A percentile compares a stretch with the other conserved stretches of the same genome.
Conservation (phyloP, 2,329 filamentous ascomycete genomes). For the Bipolaris zeicola region DNA sequence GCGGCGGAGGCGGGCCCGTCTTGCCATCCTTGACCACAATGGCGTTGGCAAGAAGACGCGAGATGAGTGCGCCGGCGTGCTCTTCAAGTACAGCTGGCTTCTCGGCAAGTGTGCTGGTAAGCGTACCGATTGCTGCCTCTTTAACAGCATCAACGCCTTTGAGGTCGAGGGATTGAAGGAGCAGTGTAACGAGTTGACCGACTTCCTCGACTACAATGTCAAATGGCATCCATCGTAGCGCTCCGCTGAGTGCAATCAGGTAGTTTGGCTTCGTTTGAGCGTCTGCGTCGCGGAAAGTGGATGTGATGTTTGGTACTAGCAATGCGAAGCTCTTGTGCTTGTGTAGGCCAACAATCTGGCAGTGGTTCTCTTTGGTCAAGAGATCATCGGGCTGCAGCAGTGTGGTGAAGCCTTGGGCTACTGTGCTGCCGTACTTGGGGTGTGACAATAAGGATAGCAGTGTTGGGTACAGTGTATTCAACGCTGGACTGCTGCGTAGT, state of each 20-base stretch:
- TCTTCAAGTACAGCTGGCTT: slow-evolving; percentile 60
- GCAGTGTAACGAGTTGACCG: slow-evolving; percentile 61
- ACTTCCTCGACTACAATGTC: slow-evolving; percentile 65
- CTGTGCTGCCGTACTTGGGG: slow-evolving; percentile 55
- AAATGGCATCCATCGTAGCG: slow-evolving; percentile 65
- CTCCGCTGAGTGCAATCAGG: slow-evolving; percentile 66
- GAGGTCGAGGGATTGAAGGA: slow-evolving; percentile 68
- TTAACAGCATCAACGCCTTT: slow-evolving; percentile 60
- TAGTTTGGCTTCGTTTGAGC: slow-evolving; percentile 62
- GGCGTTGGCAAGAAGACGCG: slow-evolving; percentile 58
- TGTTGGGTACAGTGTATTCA: slow-evolving; percentile 50
- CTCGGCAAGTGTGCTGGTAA: slow-evolving; percentile 63
- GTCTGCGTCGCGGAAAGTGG: slow-evolving; percentile 56
- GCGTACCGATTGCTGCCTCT: slow-evolving; percentile 63
- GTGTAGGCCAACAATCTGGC: slow-evolving; percentile 64
- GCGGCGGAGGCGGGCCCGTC: slow-evolving; percentile 27
- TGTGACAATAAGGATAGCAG: slow-evolving; percentile 59
- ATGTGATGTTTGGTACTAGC: slow-evolving; percentile 61
- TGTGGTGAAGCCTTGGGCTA: slow-evolving; percentile 63
- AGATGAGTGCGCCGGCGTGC: slow-evolving; percentile 63
- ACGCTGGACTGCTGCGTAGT: slow-evolving; percentile 58
- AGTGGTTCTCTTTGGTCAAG: slow-evolving; percentile 65
- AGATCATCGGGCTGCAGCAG: slow-evolving; percentile 66
- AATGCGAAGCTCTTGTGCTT: slow-evolving; percentile 69
- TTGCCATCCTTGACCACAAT: slow-evolving; percentile 23